Percentiles rank a stretch among this genome's conserved stretches.
Evolutionary conservation across 2,329 filamentous ascomycete genomes (phyloP).

Genomic region (Diaporthe sp.): DNA sequence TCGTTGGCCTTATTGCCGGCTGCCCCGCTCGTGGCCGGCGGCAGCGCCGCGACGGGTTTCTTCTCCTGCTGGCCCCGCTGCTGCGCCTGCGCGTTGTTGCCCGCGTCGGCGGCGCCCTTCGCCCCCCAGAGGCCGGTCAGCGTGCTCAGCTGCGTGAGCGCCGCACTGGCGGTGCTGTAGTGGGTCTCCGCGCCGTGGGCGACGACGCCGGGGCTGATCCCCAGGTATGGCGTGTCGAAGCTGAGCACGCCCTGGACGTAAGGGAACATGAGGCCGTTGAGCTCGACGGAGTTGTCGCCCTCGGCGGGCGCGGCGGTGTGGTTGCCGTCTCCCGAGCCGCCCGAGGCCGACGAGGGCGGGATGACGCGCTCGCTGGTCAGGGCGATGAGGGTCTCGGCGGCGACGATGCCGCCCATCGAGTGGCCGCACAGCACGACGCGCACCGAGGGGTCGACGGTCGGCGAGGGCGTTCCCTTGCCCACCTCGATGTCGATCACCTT

Average conservation of each 20-base stretch:
- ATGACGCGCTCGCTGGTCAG: conserved; percentile 72
- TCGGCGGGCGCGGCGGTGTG: conserved; percentile 56
- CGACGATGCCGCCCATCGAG: conserved; percentile 94
- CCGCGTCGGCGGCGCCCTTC: conserved; percentile 46
- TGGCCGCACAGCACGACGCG: conserved; percentile 87
- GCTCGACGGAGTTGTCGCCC: conserved; percentile 45
- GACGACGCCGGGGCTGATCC: conserved; percentile 85
- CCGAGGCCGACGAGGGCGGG: conserved; percentile 55
- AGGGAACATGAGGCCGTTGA: conserved; percentile 87
- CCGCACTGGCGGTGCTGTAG: conserved; percentile 80
- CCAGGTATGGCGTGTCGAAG: conserved; percentile 94
- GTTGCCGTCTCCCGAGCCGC: conserved; percentile 51
- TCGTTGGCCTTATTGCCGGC: conserved; percentile 36
- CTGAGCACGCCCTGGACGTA: conserved; percentile 91
- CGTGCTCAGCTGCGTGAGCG: conserved; percentile 76
- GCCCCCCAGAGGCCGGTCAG: conserved; percentile 75
- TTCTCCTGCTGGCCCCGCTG: conserved; percentile 48
- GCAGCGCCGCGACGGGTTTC: conserved; percentile 52
- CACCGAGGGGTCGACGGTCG: conserved; percentile 88
- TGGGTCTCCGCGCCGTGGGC: conserved; percentile 89
- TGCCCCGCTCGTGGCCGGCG: conserved; percentile 50
- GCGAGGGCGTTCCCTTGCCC: conserved; percentile 81
- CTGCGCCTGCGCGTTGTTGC: conserved; percentile 5
- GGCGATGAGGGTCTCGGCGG: conserved; percentile 86
- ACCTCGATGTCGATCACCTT: conserved; percentile 97